phyloP scores from a whole-genome alignment of 352 stramenopile species.

The Phytophthora tentaculata region DNA sequence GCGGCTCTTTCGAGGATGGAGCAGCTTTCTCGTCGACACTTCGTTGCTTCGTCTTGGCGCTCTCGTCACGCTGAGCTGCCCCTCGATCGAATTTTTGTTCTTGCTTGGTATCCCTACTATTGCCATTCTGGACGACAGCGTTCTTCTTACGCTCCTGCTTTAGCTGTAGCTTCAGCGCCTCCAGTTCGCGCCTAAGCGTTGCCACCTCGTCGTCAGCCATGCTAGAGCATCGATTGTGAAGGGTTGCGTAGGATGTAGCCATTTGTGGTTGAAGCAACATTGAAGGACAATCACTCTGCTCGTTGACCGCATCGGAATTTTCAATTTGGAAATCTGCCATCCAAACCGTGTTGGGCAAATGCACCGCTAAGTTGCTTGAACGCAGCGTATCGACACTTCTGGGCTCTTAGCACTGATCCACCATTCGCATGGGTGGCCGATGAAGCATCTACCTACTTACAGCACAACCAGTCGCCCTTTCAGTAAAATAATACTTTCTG shows the following conservation, averaged over 20 bases:
- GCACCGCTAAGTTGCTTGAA: too few relatives aligned
- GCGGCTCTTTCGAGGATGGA: constrained; percentile 9
- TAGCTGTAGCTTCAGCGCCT: constrained; percentile 54
- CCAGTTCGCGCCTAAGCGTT: constrained; percentile 60
- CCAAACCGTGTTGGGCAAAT: too few relatives aligned
- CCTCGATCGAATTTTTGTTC: constrained; percentile 14
- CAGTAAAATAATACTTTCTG: too few relatives aligned
- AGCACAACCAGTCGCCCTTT: too few relatives aligned
- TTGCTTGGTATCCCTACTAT: neutral
- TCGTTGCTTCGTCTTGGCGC: constrained; percentile 5
- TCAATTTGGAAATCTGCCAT: too few relatives aligned
- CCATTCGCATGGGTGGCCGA: too few relatives aligned
- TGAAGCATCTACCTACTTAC: too few relatives aligned
- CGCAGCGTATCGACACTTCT: too few relatives aligned
- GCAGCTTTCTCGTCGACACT: constrained; percentile 11
- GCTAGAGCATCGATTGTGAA: constrained; percentile 11
- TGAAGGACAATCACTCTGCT: constrained; percentile 65
- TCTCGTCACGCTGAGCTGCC: constrained; percentile 8
- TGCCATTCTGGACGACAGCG: neutral
- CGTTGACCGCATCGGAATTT: neutral
- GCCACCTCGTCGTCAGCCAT: constrained; percentile 59
- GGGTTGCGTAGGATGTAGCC: constrained; percentile 22
- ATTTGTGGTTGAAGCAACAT: constrained; percentile 42
- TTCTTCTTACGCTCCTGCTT: constrained; percentile 55
- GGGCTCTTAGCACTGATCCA: too few relatives aligned